Percentiles rank a stretch among this genome's conserved stretches.
phyloP scores from a whole-genome alignment of 2,329 filamentous ascomycete genomes.

The Penicillium sp. region DNA sequence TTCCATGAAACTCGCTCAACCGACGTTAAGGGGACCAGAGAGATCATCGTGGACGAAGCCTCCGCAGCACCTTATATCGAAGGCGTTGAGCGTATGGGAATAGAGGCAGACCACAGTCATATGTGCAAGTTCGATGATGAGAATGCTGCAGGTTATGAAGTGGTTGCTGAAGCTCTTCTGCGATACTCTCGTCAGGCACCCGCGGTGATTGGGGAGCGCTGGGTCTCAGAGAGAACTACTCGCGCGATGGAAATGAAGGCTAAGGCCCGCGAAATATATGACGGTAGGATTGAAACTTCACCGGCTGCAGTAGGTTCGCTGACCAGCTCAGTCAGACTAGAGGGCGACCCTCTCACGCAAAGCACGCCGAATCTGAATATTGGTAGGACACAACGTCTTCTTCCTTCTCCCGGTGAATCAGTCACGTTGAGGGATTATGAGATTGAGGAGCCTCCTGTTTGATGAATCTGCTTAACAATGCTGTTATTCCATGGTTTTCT shows the following conservation, averaged over 20 bases:
- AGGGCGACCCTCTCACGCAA: conserved; percentile 18
- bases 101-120: conserved; percentile 68
- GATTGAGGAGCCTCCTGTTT: conserved; percentile 37
- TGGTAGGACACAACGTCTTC: conserved; percentile 36
- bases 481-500: neutral
- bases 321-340: conserved; percentile 14
- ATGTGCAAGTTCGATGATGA: conserved; percentile 72
- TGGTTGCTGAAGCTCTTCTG: conserved; percentile 50
- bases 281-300: conserved; percentile 24
- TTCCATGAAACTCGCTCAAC: conserved; percentile 74
- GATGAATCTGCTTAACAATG: neutral
- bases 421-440: conserved; percentile 37
- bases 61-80: conserved; percentile 70
- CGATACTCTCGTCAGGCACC: conserved; percentile 55
- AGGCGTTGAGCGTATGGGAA: conserved; percentile 71
- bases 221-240: conserved; percentile 57
- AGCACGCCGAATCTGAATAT: conserved; percentile 28
- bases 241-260: conserved; percentile 38
- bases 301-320: neutral
- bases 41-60: conserved; percentile 67
- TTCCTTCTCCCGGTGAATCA: conserved; percentile 30
- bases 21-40: conserved; percentile 63
- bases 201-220: conserved; percentile 56
- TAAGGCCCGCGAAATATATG: conserved; percentile 39
- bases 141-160: conserved; percentile 65